These are phyloP conservation scores for Isatis lusitanica DNA, from an alignment of 441 rosid genomes.

Conservation along the genomic window DNA sequence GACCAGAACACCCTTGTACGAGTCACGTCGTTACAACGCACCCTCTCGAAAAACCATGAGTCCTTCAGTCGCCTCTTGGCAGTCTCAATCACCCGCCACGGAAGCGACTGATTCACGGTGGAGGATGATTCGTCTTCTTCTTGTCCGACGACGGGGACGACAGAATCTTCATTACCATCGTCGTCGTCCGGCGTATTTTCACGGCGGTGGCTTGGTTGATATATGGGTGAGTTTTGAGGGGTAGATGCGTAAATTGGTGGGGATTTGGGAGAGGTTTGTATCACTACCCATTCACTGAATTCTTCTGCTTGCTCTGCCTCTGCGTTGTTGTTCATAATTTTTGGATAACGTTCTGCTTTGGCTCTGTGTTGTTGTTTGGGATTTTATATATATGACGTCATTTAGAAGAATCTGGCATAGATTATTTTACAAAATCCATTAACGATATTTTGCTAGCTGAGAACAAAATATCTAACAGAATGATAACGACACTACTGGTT, in stretches of 20 bases:
- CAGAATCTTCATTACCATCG: not conserved
- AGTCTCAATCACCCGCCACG: constrained; percentile 24
- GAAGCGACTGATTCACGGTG: not conserved
- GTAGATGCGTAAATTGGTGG: not conserved
- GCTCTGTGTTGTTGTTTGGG: not conserved
- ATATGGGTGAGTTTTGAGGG: constrained; percentile 20
- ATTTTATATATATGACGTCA: constrained; percentile 22
- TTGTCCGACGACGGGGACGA: constrained; percentile 8
- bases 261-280: constrained; percentile 24
- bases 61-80: constrained; percentile 17
- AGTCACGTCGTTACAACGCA: not conserved
- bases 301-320: constrained; percentile 34
- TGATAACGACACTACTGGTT: constrained; percentile 33
- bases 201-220: constrained; percentile 22
- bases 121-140: constrained; percentile 24
- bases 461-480: constrained; percentile 20
- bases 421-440: not conserved
- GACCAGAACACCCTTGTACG: constrained; percentile 31
- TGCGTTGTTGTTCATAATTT: constrained; percentile 16
- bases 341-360: constrained; percentile 23
- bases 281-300: constrained; percentile 33
- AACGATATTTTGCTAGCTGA: constrained; percentile 14
- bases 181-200: not conserved
- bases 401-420: not conserved
- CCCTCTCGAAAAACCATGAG: constrained; percentile 1